Conservation (phyloP, 345 rosid species). For the Aegle marmelos region DNA sequence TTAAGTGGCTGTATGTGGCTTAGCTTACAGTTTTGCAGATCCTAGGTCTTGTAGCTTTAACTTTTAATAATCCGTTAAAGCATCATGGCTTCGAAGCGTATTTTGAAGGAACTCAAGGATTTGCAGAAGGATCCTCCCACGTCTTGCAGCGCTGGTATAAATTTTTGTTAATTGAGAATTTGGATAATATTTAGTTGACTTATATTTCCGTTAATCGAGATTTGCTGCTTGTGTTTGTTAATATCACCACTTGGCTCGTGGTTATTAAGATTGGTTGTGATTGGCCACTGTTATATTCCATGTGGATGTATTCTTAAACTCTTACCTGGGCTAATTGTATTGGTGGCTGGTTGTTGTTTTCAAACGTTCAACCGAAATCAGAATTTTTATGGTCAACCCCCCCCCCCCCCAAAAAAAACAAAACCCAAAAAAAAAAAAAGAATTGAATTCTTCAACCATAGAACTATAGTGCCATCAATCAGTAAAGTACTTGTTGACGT, state of each 20-base stretch:
- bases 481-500: too few relatives aligned
- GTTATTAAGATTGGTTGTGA: not conserved
- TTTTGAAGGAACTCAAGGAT: constrained; percentile 48
- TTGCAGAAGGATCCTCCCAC: constrained; percentile 49
- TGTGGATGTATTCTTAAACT: not conserved
- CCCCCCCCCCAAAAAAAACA: too few relatives aligned
- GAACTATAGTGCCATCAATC: too few relatives aligned
- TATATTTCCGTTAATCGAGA: not conserved
- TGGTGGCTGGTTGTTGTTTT: not conserved
- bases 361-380: not conserved
- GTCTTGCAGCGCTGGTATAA: constrained; percentile 46
- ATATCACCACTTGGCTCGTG: not conserved
- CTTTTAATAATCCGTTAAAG: constrained; percentile 1
- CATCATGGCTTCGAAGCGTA: constrained; percentile 45
- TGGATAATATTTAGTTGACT: not conserved
- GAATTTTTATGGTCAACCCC: not conserved
- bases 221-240: not conserved
- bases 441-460: not conserved
- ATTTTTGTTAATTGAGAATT: not conserved
- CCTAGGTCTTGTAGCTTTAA: not conserved
- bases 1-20: not conserved
- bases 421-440: not conserved
- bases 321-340: not conserved
- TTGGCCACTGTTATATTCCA: not conserved
- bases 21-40: constrained; percentile 1